Evolutionary conservation across 139 green algal species (phyloP).

Genomic region (Chlamydomonas sp.): DNA sequence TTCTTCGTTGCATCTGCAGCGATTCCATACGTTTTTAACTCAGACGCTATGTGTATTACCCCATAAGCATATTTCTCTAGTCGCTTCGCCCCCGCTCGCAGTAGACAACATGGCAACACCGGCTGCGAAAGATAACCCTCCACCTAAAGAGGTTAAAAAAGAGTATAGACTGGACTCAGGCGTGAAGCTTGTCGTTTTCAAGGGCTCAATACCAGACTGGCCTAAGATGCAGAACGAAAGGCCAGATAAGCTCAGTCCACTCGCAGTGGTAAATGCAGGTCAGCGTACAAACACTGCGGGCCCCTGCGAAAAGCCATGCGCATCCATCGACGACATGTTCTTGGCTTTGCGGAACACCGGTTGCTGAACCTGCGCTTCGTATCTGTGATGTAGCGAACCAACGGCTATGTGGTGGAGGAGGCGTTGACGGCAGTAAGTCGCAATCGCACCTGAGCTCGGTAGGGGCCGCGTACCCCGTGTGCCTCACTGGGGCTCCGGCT

Average conservation of each 20-base stretch:
- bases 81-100: no score
- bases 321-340: background rate
- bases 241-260: background rate
- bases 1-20: no score
- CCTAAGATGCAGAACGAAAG: slow-evolving; percentile 27
- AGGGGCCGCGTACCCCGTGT: background rate
- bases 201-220: slow-evolving; percentile 34
- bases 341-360: no score
- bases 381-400: slow-evolving; percentile 18
- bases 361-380: background rate
- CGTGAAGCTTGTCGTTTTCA: slow-evolving; percentile 7
- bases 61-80: no score
- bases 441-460: background rate
- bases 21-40: no score
- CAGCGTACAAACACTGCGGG: background rate
- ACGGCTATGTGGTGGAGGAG: slow-evolving; percentile 31
- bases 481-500: no score
- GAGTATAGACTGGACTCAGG: slow-evolving; percentile 4
- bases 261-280: slow-evolving; percentile 35
- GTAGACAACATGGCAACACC: no score
- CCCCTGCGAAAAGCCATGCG: background rate
- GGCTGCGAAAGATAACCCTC: no score
- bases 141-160: background rate
- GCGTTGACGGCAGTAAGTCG: slow-evolving; percentile 35
- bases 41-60: no score